phyloP scores from a whole-genome alignment of 2,329 filamentous ascomycete species.

The Calonectria hongkongensis region DNA sequence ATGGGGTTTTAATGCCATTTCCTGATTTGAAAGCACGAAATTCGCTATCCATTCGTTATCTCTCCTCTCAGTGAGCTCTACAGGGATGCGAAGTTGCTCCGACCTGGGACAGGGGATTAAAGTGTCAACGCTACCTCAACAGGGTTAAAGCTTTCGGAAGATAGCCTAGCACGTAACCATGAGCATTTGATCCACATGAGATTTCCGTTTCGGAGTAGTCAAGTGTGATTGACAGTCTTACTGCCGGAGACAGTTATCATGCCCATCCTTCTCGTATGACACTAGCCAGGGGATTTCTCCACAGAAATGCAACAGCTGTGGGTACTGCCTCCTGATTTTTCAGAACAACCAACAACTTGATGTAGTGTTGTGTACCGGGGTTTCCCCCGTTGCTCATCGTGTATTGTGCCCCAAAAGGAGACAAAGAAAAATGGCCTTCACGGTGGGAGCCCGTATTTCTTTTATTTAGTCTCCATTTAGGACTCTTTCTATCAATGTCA shows the following conservation, averaged over 20 bases:
- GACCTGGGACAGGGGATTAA: background rate
- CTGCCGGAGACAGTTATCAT: constrained; percentile 1
- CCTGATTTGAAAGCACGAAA: background rate
- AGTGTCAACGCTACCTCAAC: background rate
- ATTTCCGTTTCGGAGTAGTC: background rate
- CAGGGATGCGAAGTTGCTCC: background rate
- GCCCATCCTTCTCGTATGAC: constrained; percentile 19
- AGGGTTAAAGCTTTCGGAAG: background rate
- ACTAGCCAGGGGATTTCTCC: constrained; percentile 4
- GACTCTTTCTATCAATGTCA: background rate
- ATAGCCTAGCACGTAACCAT: background rate
- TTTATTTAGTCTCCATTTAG: too few relatives aligned
- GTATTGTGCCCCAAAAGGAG: background rate
- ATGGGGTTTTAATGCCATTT: constrained; percentile 5
- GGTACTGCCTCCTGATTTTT: constrained; percentile 4
- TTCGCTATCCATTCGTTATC: background rate
- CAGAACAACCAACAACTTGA: constrained; percentile 14
- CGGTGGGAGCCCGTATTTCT: background rate
- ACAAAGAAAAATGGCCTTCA: background rate
- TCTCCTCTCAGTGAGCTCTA: background rate
- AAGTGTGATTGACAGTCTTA: background rate
- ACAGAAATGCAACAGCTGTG: constrained; percentile 15
- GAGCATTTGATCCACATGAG: background rate
- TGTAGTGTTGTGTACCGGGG: background rate
- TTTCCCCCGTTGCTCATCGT: background rate